phyloP scores from a whole-genome alignment of 495 filamentous ascomycete genomes.

The Aeminium ludgeri region DNA sequence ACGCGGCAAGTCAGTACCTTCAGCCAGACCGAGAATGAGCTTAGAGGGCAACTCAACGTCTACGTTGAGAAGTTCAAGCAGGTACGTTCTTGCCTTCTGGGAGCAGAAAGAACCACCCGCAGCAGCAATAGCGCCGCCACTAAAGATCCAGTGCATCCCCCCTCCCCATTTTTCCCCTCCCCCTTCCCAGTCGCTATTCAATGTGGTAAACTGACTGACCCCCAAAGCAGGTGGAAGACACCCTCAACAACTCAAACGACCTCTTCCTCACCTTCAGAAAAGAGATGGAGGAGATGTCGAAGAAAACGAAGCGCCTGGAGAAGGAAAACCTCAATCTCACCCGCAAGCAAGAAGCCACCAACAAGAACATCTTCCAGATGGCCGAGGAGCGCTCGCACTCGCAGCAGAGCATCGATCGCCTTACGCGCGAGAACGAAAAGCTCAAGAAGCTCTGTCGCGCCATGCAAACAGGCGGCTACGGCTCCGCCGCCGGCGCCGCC shows the following conservation, averaged over 20 bases:
- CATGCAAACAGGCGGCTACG: constrained; percentile 74
- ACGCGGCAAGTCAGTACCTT: constrained; percentile 89
- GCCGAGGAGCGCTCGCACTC: constrained; percentile 68
- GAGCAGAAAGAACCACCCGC: no score
- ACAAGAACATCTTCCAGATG: constrained; percentile 93
- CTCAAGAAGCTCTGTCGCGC: constrained; percentile 83
- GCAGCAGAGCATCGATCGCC: constrained; percentile 22
- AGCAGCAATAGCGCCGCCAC: no score
- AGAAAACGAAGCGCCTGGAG: constrained; percentile 94
- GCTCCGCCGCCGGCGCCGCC: constrained; percentile 30
- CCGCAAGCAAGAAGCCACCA: constrained; percentile 83
- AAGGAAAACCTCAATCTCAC: constrained; percentile 88
- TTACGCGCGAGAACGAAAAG: constrained; percentile 77
- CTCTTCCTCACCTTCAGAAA: constrained; percentile 95
- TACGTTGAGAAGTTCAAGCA: constrained; percentile 99
- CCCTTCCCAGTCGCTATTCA: neutral
- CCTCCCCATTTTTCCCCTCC: neutral
- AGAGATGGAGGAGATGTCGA: constrained; percentile 99
- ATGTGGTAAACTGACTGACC: constrained; percentile 14
- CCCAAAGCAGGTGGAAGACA: constrained; percentile 75
- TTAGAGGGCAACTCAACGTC: constrained; percentile 89
- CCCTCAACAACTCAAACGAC: constrained; percentile 95
- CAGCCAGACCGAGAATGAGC: constrained; percentile 84
- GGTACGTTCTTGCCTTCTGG: constrained; percentile 39
- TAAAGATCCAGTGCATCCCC: no score